A percentile compares a stretch with the other conserved stretches of the same genome.
These are phyloP conservation scores for Colletotrichum filicis DNA, from an alignment of 2,329 filamentous ascomycete species.

Conservation along the genomic window DNA sequence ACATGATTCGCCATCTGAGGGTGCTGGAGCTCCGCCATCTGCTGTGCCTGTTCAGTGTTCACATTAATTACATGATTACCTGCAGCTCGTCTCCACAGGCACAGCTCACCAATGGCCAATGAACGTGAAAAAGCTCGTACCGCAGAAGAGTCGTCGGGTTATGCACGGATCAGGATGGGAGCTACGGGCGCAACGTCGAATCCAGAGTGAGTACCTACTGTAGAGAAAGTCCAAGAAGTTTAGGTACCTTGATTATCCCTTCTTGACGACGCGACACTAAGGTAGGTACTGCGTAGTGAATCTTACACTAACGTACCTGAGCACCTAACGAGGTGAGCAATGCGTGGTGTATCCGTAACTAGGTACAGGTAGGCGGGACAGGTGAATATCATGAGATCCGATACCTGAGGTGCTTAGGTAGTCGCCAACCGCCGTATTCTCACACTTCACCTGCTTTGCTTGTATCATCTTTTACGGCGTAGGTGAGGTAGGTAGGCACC, in stretches of 20 bases:
- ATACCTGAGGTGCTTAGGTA: too few relatives aligned
- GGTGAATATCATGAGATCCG: too few relatives aligned
- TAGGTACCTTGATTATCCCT: neutral
- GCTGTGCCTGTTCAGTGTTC: constrained; percentile 13
- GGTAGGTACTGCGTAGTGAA: neutral
- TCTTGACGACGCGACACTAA: neutral
- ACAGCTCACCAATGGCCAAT: constrained; percentile 6
- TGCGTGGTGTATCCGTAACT: too few relatives aligned
- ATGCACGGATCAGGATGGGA: neutral
- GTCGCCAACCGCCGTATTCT: neutral
- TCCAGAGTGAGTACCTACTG: neutral
- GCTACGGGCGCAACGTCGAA: neutral
- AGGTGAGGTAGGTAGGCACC: too few relatives aligned
- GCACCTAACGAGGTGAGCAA: neutral
- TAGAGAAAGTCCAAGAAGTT: neutral
- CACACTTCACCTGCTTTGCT: neutral
- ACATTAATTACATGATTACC: constrained; percentile 2
- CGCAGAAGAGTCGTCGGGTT: neutral
- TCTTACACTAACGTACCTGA: neutral
- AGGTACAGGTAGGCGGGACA: too few relatives aligned
- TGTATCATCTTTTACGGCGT: neutral
- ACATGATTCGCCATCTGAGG: constrained; percentile 5
- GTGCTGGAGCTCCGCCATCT: constrained; percentile 6
- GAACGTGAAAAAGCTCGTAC: neutral
- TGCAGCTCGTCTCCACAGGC: neutral